A percentile compares a stretch with the other conserved stretches of the same genome.
Evolutionary conservation across 495 filamentous ascomycete species (phyloP).

Genomic region (Stereocaulon alpinum): DNA sequence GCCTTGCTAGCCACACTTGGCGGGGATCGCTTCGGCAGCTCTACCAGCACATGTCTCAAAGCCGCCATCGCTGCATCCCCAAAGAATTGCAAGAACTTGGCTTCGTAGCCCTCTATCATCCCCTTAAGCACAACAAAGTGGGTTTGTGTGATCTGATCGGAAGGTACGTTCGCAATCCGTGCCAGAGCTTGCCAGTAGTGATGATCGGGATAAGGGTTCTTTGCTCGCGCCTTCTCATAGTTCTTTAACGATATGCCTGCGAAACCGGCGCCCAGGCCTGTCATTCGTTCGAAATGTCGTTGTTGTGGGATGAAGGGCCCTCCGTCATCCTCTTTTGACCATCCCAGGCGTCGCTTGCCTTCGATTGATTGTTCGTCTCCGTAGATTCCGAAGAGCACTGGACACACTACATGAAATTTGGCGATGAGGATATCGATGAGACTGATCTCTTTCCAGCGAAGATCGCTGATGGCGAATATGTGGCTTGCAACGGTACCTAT

Average conservation of each 20-base stretch:
- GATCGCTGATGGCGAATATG: constrained; percentile 58
- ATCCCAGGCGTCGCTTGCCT: constrained; percentile 63
- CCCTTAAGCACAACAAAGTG: constrained; percentile 70
- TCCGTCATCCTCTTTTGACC: constrained; percentile 47
- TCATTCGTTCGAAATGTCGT: constrained; percentile 68
- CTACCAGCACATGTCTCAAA: constrained; percentile 53
- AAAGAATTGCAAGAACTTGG: constrained; percentile 65
- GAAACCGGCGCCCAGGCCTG: constrained; percentile 73
- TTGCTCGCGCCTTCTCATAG: constrained; percentile 53
- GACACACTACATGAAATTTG: constrained; percentile 71
- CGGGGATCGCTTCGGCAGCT: constrained; percentile 50
- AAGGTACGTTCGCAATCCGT: constrained; percentile 60
- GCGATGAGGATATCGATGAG: constrained; percentile 83
- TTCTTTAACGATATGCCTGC: constrained; percentile 71
- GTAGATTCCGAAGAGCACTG: constrained; percentile 75
- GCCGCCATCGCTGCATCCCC: constrained; percentile 57
- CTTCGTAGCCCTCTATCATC: constrained; percentile 61
- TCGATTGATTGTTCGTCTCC: constrained; percentile 64
- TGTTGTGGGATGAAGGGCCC: constrained; percentile 53
- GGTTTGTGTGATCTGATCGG: constrained; percentile 55
- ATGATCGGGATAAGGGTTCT: constrained; percentile 67
- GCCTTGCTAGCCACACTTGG: constrained; percentile 47
- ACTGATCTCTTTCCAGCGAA: constrained; percentile 57
- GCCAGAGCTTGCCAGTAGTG: constrained; percentile 74
- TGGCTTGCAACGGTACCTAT: constrained; percentile 66